Conservation (phyloP, 257 asterid species). For the Nicotiana obtusifolia region DNA sequence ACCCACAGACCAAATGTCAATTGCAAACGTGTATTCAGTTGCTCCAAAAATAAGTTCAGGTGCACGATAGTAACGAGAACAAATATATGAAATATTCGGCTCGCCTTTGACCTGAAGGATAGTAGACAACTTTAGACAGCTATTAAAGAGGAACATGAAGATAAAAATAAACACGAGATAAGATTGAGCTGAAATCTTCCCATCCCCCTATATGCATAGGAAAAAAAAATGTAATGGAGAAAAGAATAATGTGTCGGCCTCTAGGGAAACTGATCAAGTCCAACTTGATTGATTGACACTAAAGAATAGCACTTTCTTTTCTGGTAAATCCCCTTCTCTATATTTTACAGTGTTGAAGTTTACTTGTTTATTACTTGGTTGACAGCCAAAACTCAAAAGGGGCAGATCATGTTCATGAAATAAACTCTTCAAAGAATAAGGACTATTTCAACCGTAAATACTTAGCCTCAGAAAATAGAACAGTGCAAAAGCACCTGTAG, state of each 20-base stretch:
- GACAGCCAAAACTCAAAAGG: neutral
- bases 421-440: neutral
- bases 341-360: neutral
- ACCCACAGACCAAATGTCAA: conserved; percentile 35
- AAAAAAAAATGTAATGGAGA: neutral
- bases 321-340: neutral
- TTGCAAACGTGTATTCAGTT: conserved; percentile 26
- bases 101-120: conserved; percentile 25
- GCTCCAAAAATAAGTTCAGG: conserved; percentile 36
- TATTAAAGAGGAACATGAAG: neutral
- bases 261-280: neutral
- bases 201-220: neutral
- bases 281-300: neutral
- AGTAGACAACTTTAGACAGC: neutral
- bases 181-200: neutral
- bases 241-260: neutral
- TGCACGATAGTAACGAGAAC: conserved; percentile 31
- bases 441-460: neutral
- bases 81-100: conserved; percentile 30
- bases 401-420: neutral
- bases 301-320: neutral
- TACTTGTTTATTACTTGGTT: neutral
- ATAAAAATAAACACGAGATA: neutral
- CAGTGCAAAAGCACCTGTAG: neutral
- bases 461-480: neutral